Percentiles rank a stretch among this genome's conserved stretches.
phyloP scores from a whole-genome alignment of 139 green algal genomes.

The Tetraselmis chui region DNA sequence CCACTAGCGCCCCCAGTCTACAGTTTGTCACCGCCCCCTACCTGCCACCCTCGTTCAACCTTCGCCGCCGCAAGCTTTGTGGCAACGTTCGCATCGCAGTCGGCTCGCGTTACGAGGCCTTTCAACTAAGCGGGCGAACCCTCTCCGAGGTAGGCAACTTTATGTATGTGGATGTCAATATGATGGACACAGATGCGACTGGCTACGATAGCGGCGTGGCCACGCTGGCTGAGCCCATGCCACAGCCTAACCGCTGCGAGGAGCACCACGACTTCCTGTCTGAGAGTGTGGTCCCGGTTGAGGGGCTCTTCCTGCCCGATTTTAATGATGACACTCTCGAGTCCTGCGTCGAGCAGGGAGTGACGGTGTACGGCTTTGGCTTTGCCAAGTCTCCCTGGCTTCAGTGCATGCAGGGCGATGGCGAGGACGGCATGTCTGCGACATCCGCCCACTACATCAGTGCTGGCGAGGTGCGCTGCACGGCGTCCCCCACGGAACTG shows the following conservation, averaged over 20 bases:
- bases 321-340: background rate
- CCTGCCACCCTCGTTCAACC: constrained; percentile 16
- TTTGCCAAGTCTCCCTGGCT: constrained; percentile 18
- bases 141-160: background rate
- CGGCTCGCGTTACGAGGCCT: background rate
- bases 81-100: background rate
- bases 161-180: background rate
- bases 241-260: constrained; percentile 5
- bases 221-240: constrained; percentile 2
- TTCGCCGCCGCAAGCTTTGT: background rate
- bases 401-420: constrained; percentile 12
- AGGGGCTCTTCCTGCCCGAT: constrained; percentile 1
- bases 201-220: background rate
- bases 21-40: constrained; percentile 3
- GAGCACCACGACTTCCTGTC: constrained; percentile 7
- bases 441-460: constrained; percentile 2
- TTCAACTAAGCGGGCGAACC: background rate
- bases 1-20: background rate
- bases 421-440: background rate
- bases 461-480: constrained; percentile 16
- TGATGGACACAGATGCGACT: background rate
- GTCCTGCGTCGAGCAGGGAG: background rate
- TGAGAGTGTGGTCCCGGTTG: background rate
- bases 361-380: constrained; percentile 18
- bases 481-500: background rate